Evolutionary conservation across 345 rosid species (phyloP), one percentile per base, ranked within the genome.

Genomic region (Sisymbrium irio): DNA sequence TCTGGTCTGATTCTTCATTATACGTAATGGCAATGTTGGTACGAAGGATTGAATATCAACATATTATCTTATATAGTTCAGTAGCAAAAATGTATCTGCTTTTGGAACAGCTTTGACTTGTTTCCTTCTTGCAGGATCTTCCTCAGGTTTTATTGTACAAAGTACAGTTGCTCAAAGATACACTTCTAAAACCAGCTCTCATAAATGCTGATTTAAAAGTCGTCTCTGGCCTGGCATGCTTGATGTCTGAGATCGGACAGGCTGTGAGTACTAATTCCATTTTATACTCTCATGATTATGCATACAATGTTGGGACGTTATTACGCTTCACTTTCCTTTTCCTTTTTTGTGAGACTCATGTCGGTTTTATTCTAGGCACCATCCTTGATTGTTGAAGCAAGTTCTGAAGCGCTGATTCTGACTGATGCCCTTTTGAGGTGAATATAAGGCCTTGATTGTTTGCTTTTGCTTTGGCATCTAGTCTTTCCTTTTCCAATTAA

Each of bases 211-310:
- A 91, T 80, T 90, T 79, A 65, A 87, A 82, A 83, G 81, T 91
- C 59, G 83, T 91, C 72, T 85, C 85, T 79, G 98, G 98, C 72
- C 88, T 94, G 49, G 89, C 95, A 17, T 85, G 89, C 79, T 84
- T 94, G 84, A 78, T 94, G 89, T 88, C 97, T 36, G 96, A 94
- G 80, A 91, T 94, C 61, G 97, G 98, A 72, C 98, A 91, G 80
- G 97, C 98, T 61, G 97, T 94, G 77, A 88, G 94, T 85, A 41
- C 32, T 60, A 40, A 35, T 55, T 62, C 63, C 9, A 50, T 41
- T 62, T 30, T 58, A 67, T 32, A 33, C 11, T 37, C 20, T 30
- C 20, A 7, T 56, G 17, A 46, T 3, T 65, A 7, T 62, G 59
- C 30, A 10, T 9, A 28, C 37, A 20, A 42, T 41, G 13, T 17